Base-by-base conservation (phyloP, 2,329 filamentous ascomycete genomes). In the Tolypocladium pustulatum region DNA sequence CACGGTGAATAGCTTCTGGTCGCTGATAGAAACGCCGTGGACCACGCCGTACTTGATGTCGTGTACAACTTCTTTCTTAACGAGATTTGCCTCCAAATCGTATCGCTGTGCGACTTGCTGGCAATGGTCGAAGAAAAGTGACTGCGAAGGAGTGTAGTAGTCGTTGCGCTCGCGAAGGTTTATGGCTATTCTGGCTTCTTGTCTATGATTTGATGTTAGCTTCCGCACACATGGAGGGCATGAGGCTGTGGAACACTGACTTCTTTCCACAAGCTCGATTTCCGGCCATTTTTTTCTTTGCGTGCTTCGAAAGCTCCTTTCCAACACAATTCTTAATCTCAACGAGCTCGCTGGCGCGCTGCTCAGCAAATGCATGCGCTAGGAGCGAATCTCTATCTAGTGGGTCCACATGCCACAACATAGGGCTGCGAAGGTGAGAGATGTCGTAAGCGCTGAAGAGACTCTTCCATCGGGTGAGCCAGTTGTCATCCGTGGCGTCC, bases 381-480 rank as follows among this genome's bases (percentile, higher is more conserved):
- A 92, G 73, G 65, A 93, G 73, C 0, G 86, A 86, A 72, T 93
- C 89, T 1, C 88, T 78, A 69, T 93, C 89, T 1, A 81, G 77
- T 0, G 89, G 89, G 66, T 93, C 89, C 17, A 90, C 78, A 67
- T 94, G 89, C 75, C 91, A 93, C 66, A 92, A 88, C 86, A 93
- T 89, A 0, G 88, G 89, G 63, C 88, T 91, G 20, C 89, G 80
- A 43, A 94, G 74, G 65, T 91, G 83, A 1, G 81, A 78, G 54
- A 93, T 93, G 55, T 85, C 81, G 52, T 90, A 83, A 3, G 80
- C 81, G 37, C 78, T 75, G 71, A 93, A 93, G 4, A 88, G 78
- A 17, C 78, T 75, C 52, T 88, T 83, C 89, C 89, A 93, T 46
- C 83, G 78, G 12, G 79, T 73, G 77, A 93, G 83, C 88, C 88